Conservation (phyloP, 495 filamentous ascomycete species). For the Saxophila tyrrhenica region DNA sequence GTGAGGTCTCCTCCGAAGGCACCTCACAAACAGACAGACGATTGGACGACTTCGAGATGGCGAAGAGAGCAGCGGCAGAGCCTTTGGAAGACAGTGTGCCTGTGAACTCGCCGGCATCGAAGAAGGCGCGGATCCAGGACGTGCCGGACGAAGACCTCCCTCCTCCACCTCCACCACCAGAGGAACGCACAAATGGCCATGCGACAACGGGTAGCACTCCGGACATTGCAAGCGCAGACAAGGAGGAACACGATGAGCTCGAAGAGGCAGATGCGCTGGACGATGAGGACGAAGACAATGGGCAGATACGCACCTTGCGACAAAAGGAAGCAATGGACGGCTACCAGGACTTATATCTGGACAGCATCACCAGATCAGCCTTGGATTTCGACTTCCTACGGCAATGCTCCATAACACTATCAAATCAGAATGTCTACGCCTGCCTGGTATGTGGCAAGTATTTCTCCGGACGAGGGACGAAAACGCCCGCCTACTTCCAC, state of each 20-base stretch:
- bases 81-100: conserved; percentile 54
- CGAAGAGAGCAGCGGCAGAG: conserved; percentile 68
- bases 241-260: conserved; percentile 30
- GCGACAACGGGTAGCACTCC: conserved; percentile 17
- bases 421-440: conserved; percentile 98
- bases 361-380: conserved; percentile 80
- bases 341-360: conserved; percentile 92
- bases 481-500: conserved; percentile 95
- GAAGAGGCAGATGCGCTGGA: conserved; percentile 33
- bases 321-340: conserved; percentile 42
- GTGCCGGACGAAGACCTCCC: conserved; percentile 29
- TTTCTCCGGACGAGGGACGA: conserved; percentile 86
- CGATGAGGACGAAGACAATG: conserved; percentile 28
- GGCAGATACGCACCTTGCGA: conserved; percentile 30
- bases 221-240: conserved; percentile 25
- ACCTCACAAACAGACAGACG: too few species aligned
- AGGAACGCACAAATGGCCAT: conserved; percentile 29
- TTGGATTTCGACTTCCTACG: conserved; percentile 98
- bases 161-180: conserved; percentile 22
- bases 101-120: conserved; percentile 59
- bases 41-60: too few species aligned
- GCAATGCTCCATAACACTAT: conserved; percentile 86
- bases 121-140: conserved; percentile 60
- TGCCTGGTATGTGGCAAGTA: conserved; percentile 97
- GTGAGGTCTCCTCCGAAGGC: not conserved